Conservation (phyloP, 371 early-diverging fungal species). For the Circinella minor region DNA sequence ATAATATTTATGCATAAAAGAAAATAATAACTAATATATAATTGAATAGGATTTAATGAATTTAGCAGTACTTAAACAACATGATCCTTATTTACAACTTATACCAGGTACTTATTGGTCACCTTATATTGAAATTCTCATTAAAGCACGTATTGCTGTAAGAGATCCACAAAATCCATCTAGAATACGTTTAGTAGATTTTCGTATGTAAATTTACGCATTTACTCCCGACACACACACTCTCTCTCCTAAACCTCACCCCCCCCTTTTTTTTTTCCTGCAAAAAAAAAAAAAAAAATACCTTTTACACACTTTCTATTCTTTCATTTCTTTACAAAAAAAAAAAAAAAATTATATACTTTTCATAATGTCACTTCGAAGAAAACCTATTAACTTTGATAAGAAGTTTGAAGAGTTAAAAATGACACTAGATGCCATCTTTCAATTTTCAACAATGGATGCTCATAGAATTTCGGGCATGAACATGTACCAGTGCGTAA, state of each 20-base stretch:
- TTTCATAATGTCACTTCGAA: slow-evolving; percentile 60
- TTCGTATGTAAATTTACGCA: slow-evolving; percentile 19
- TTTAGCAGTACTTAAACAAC: slow-evolving; percentile 41
- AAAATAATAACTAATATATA: too few species aligned
- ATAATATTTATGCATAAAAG: not conserved
- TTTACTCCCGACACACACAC: too few species aligned
- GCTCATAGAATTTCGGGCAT: slow-evolving; percentile 60
- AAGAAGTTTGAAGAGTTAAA: slow-evolving; percentile 58
- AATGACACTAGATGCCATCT: slow-evolving; percentile 62
- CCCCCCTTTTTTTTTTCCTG: slow-evolving; percentile 4
- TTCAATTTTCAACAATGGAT: slow-evolving; percentile 49
- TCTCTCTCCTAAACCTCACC: not conserved
- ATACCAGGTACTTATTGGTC: slow-evolving; percentile 54
- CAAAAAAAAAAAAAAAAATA: not conserved
- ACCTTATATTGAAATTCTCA: slow-evolving; percentile 59
- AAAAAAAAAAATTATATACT: too few species aligned
- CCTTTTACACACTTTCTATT: not conserved
- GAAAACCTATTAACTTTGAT: slow-evolving; percentile 68
- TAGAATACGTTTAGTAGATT: slow-evolving; percentile 51
- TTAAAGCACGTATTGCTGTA: slow-evolving; percentile 56
- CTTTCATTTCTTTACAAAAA: too few species aligned
- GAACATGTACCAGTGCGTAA: slow-evolving; percentile 72
- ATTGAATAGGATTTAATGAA: slow-evolving; percentile 57
- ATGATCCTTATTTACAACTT: slow-evolving; percentile 52
- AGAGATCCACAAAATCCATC: slow-evolving; percentile 59